Evolutionary conservation across 192 early-diverging fungal species (phyloP), one percentile per base, ranked within the genome.

Genomic region (Lobosporangium transversale): DNA sequence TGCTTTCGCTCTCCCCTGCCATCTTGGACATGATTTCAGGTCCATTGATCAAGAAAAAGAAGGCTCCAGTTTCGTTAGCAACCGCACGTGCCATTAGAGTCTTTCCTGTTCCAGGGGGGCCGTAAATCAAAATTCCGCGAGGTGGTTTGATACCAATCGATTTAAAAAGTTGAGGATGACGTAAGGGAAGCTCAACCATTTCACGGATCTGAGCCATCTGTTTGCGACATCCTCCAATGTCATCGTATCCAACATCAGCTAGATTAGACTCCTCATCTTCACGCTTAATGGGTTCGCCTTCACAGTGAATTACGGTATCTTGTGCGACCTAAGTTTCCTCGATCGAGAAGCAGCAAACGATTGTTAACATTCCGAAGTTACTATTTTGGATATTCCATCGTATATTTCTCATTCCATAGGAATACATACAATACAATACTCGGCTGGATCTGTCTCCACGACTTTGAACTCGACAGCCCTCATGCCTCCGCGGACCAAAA

Each of bases 1-100:
- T 99, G 53, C 89, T 92, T 85, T 99, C 97, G 62, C 92, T 94
- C 80, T 99, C 97, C 71, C 97, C 97, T 36, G 97, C 96, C 97
- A 99, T 99, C 86, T 98, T 98, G 69, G 94, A 97, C 97, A 99
- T 98, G 78, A 99, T 98, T 79, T 98, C 97, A 53, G 97, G 97
- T 37, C 97, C 97, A 76, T 98, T 98, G 84, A 99, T 98, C 51
- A 97, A 80, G 85, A 99, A 98, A 89, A 99, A 97, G 92, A 98
- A 98, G 17, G 97, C 97, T 29, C 97, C 98, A 31, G 97, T 98
- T 81, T 99, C 98, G 80, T 98, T 98, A 55, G 98, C 98, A 4
- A 99, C 97, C 7, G 98, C 97, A 64, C 97, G 92, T 7, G 97
- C 97, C 84, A 99, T 96, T 66, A 99, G 85, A 10, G 97, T 99